phyloP scores from a whole-genome alignment of 176 grass and related monocot species.

The Cenchrus americanus region DNA sequence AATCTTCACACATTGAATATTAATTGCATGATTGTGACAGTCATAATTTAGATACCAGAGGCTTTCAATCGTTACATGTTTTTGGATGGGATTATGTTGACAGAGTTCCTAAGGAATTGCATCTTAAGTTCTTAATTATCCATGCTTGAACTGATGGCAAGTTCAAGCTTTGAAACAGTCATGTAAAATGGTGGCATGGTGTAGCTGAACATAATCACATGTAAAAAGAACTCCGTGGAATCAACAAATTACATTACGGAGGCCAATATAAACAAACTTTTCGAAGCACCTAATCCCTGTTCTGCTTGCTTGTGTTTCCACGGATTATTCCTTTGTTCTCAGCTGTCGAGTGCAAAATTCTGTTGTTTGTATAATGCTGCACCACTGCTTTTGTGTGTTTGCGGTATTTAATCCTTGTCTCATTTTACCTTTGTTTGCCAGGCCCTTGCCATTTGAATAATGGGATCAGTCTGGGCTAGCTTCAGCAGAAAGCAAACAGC shows the following conservation, averaged over 20 bases:
- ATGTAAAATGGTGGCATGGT: not conserved
- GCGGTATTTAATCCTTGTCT: not conserved
- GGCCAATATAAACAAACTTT: not conserved
- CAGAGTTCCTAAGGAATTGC: slow-evolving; percentile 5
- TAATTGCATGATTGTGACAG: slow-evolving; percentile 5
- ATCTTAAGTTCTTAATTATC: not conserved
- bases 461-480: not conserved
- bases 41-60: not conserved
- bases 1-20: not conserved
- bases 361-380: not conserved
- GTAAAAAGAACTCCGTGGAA: not conserved
- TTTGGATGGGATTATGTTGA: not conserved
- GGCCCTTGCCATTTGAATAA: slow-evolving; percentile 29
- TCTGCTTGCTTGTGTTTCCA: not conserved
- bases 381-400: not conserved
- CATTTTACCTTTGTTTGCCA: slow-evolving; percentile 30
- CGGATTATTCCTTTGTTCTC: not conserved
- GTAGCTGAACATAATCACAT: not conserved
- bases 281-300: not conserved
- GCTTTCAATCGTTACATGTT: not conserved
- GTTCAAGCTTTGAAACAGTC: not conserved
- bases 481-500: slow-evolving; percentile 42
- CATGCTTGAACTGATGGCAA: not conserved
- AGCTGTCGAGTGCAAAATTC: not conserved
- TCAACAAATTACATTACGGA: not conserved